Base-by-base conservation (phyloP, 257 asterid genomes). In the Striga asiatica region DNA sequence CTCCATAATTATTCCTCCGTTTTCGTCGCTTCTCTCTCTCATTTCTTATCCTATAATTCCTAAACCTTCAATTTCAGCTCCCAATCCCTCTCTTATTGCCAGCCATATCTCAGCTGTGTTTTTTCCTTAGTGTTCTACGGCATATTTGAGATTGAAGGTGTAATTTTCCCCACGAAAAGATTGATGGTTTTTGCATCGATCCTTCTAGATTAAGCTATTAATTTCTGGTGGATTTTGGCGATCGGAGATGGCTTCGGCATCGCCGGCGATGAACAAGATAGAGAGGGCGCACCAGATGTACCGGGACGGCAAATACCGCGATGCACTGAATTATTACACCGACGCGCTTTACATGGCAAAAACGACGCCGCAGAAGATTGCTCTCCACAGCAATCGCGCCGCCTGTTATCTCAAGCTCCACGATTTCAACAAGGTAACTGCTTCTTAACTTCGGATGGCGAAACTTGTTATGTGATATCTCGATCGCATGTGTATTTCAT, bases 351-450 rank as follows among this genome's bases (percentile, higher is more conserved):
- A 88, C 55, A 35, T 75, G 75, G 89, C 99, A 25, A 88, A 79
- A 77, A 77, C 87, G 54, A 80, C 76, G 41, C 84, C 93, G 48
- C 99, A 88, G 68, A 81, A 66, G 77, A 85, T 92, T 61, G 99
- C 99, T 18, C 92, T 92, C 42, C 99, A 92, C 69, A 92, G 99
- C 73, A 92, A 92, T 65, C 94, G 97, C 9, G 99, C 99, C 66
- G 99, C 99, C 50, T 92, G 99, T 72, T 84, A 56, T 65, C 79
- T 92, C 59, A 84, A 84, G 66, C 97, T 92, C 64, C 95, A 82
- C 60, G 74, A 73, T 64, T 92, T 92, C 79, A 73, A 64, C 50
- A 81, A 81, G 99, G 99, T 92, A 14, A 23, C 31, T 27, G 25
- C 50, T 43, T 7, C 50, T 43, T 43, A 10, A 19, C 12, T 43